Conservation (phyloP, 2,329 filamentous ascomycete species). For the Nemania bipapillata region DNA sequence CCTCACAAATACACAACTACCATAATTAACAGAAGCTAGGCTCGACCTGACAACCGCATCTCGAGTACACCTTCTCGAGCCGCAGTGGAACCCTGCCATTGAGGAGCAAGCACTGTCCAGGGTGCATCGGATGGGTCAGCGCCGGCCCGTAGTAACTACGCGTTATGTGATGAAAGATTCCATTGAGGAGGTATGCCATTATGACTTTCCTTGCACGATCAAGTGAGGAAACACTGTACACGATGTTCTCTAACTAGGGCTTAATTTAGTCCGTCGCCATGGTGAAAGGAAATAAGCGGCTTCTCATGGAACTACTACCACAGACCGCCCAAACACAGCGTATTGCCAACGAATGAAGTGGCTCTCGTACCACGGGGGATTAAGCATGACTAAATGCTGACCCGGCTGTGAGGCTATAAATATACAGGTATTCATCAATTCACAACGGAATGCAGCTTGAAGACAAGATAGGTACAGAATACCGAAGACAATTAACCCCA, state of each 20-base stretch:
- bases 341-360: neutral
- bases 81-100: conserved; percentile 24
- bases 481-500: too few species aligned
- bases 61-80: conserved; percentile 20
- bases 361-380: too few species aligned
- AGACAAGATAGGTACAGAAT: too few species aligned
- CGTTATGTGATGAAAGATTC: conserved; percentile 19
- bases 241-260: neutral
- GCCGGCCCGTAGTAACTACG: neutral
- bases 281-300: conserved; percentile 19
- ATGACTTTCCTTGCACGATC: neutral
- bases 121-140: conserved; percentile 17
- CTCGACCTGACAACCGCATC: conserved; percentile 18
- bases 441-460: too few species aligned
- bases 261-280: conserved; percentile 11
- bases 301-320: conserved; percentile 6
- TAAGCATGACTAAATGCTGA: too few species aligned
- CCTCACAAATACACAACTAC: neutral
- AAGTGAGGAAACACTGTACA: neutral
- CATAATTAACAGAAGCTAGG: conserved; percentile 1
- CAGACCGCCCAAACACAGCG: neutral
- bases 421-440: too few species aligned
- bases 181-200: conserved; percentile 22
- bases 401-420: too few species aligned
- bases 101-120: conserved; percentile 17